Conservation (phyloP, 2,329 filamentous ascomycete genomes). For the Xylaria sp. region DNA sequence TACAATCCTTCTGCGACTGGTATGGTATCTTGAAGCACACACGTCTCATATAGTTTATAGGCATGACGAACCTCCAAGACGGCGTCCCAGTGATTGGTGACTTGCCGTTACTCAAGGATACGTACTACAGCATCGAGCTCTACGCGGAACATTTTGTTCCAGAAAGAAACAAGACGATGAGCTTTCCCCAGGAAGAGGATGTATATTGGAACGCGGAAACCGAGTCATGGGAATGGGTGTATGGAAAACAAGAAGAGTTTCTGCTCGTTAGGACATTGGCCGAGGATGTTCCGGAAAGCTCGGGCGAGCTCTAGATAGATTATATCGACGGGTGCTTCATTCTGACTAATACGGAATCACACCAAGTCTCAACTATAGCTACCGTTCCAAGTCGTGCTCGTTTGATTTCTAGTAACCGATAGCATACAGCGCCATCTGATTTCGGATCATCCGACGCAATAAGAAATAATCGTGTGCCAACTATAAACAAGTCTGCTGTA, state of each 20-base stretch:
- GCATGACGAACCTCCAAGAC: conserved; percentile 62
- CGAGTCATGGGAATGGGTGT: conserved; percentile 59
- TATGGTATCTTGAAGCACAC: not conserved
- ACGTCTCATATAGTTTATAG: conserved; percentile 41
- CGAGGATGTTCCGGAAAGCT: conserved; percentile 15
- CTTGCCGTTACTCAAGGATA: conserved; percentile 55
- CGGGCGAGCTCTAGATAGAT: conserved; percentile 36
- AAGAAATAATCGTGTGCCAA: not conserved
- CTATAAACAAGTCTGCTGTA: conserved; percentile 6
- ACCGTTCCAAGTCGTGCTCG: not conserved
- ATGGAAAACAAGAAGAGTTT: conserved; percentile 58
- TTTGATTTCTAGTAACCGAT: not conserved
- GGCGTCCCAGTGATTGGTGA: conserved; percentile 59
- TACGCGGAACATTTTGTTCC: conserved; percentile 58
- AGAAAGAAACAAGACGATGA: conserved; percentile 55
- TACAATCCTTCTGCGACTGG: not conserved
- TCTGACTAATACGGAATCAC: not conserved
- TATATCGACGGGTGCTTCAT: not conserved
- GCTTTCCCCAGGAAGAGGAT: conserved; percentile 62
- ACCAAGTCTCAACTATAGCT: not conserved
- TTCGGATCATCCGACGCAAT: not conserved
- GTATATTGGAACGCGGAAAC: conserved; percentile 57
- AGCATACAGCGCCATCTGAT: not conserved
- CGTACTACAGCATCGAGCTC: conserved; percentile 63
- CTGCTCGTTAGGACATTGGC: conserved; percentile 49